phyloP scores from a whole-genome alignment of 2,329 filamentous ascomycete genomes.

The Fusarium neocosmosporiellum region DNA sequence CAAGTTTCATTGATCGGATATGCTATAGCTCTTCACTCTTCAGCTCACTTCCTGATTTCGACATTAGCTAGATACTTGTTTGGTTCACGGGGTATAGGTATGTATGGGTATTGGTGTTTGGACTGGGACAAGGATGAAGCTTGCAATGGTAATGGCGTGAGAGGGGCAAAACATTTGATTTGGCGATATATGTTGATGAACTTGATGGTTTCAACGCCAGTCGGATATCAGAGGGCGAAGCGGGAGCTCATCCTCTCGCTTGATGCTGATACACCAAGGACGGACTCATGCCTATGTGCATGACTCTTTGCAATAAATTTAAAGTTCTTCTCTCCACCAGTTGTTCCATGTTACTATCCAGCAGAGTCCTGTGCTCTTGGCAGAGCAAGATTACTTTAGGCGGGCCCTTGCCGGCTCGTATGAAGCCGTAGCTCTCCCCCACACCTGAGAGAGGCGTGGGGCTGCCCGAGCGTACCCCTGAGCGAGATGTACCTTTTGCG shows the following conservation, averaged over 20 bases:
- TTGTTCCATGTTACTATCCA: neutral
- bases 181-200: neutral
- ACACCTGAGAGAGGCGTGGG: no score
- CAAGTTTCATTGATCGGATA: neutral
- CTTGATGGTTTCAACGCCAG: neutral
- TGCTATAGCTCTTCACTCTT: constrained; percentile 3
- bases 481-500: neutral
- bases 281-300: neutral
- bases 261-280: neutral
- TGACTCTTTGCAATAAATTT: neutral
- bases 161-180: neutral
- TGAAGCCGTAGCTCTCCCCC: no score
- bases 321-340: neutral
- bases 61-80: neutral
- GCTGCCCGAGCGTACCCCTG: no score
- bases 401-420: no score
- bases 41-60: constrained; percentile 6
- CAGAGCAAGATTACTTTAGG: no score
- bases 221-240: neutral
- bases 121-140: neutral
- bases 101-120: neutral
- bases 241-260: neutral
- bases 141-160: neutral
- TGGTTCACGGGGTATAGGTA: neutral
- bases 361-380: no score